Evolutionary conservation across 441 rosid species (phyloP).

Genomic region (Populus trichocarpa): DNA sequence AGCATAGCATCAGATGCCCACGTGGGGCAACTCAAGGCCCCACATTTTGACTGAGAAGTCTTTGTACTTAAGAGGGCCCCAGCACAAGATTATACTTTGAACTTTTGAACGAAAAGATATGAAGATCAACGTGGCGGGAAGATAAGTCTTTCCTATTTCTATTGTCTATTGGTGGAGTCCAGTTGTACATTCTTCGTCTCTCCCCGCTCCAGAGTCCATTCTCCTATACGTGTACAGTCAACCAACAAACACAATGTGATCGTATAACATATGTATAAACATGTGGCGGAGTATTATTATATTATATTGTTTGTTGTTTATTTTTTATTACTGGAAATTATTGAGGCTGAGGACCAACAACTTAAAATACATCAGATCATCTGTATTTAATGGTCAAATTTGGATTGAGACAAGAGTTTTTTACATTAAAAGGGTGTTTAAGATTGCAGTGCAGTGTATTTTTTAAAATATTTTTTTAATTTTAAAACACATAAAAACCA

Average conservation of each 20-base stretch:
- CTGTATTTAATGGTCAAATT: not conserved
- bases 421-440: not conserved
- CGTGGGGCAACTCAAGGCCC: conserved; percentile 16
- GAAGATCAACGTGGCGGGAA: conserved; percentile 18
- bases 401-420: not conserved
- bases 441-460: too few species aligned
- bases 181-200: conserved; percentile 21
- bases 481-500: too few species aligned
- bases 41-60: conserved; percentile 16
- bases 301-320: too few species aligned
- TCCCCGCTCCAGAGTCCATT: not conserved
- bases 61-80: not conserved
- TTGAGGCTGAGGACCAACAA: not conserved
- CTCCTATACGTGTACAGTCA: not conserved
- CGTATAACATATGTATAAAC: not conserved
- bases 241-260: not conserved
- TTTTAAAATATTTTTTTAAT: too few species aligned
- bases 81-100: not conserved
- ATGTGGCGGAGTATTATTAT: not conserved
- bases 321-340: not conserved
- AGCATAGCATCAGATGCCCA: not conserved
- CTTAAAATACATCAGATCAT: not conserved
- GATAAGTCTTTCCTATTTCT: not conserved
- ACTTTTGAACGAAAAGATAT: not conserved
- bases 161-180: conserved; percentile 37